Percentiles rank a stretch among this genome's conserved stretches.
Conservation (phyloP, 2,329 filamentous ascomycete species). For the Davidsoniella virescens region DNA sequence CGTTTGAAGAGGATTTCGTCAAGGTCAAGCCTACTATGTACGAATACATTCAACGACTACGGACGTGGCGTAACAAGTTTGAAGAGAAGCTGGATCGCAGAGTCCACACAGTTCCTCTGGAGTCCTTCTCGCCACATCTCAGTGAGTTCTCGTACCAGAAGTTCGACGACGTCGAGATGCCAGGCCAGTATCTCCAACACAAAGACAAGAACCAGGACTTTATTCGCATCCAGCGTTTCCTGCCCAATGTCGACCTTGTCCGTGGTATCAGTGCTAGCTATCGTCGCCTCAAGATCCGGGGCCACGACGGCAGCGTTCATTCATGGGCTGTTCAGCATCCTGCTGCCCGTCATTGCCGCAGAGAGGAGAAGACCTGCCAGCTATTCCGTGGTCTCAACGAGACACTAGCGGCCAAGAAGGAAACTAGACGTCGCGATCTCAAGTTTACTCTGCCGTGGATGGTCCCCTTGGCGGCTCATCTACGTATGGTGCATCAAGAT, state of each 20-base stretch:
- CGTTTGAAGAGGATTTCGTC: constrained; percentile 97
- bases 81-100: constrained; percentile 92
- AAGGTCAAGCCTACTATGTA: constrained; percentile 90
- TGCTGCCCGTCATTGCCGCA: constrained; percentile 74
- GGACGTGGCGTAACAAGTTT: constrained; percentile 92
- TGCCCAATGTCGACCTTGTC: constrained; percentile 86
- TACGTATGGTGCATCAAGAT: constrained; percentile 91
- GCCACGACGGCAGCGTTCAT: constrained; percentile 94
- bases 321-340: constrained; percentile 94
- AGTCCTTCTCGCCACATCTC: constrained; percentile 75
- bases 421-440: constrained; percentile 80
- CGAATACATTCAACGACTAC: constrained; percentile 94
- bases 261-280: constrained; percentile 83
- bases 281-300: constrained; percentile 83
- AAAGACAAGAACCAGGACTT: constrained; percentile 99
- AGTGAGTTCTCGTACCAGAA: constrained; percentile 96
- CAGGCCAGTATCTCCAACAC: constrained; percentile 90
- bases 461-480: constrained; percentile 86
- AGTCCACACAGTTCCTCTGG: constrained; percentile 54
- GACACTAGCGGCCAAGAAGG: constrained; percentile 78
- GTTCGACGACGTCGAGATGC: constrained; percentile 96
- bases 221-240: constrained; percentile 88
- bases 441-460: constrained; percentile 94
- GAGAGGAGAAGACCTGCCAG: constrained; percentile 89
- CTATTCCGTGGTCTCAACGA: constrained; percentile 97